Evolutionary conservation across 2,329 filamentous ascomycete genomes (phyloP).

Genomic region (Neurospora crassa): DNA sequence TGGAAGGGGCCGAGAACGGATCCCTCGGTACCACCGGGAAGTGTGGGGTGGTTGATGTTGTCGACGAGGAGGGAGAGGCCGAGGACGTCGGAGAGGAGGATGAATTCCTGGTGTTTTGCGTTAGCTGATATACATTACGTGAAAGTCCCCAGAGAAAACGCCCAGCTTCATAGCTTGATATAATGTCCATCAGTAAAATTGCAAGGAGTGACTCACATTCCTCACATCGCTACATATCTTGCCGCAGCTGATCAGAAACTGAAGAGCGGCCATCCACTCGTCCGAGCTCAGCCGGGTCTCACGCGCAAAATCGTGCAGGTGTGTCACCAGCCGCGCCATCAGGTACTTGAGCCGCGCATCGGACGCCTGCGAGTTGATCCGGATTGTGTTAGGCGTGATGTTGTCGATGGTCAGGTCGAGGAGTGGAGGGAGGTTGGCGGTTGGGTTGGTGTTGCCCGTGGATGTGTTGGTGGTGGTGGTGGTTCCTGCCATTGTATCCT

Average conservation of each 20-base stretch:
- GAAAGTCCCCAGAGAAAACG: neutral
- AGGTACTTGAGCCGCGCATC: slow-evolving; percentile 61
- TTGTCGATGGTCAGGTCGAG: slow-evolving; percentile 66
- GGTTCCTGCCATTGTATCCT: neutral
- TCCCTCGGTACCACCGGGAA: slow-evolving; percentile 59
- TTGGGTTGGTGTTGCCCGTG: slow-evolving; percentile 1
- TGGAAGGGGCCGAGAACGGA: slow-evolving; percentile 78
- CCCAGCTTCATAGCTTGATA: neutral
- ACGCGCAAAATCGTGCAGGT: slow-evolving; percentile 73
- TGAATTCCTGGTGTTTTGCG: slow-evolving; percentile 51
- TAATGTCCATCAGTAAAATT: neutral
- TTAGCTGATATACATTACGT: neutral
- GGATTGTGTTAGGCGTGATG: slow-evolving; percentile 66
- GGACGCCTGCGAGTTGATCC: slow-evolving; percentile 62
- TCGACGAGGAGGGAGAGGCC: slow-evolving; percentile 74
- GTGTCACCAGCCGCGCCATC: slow-evolving; percentile 62
- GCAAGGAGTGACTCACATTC: slow-evolving; percentile 37
- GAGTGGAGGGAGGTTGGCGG: slow-evolving; percentile 17
- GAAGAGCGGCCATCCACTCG: slow-evolving; percentile 69
- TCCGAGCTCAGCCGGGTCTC: slow-evolving; percentile 66
- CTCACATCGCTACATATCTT: slow-evolving; percentile 66
- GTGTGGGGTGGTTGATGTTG: slow-evolving; percentile 76
- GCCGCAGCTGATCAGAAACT: slow-evolving; percentile 63
- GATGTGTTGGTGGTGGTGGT: neutral
- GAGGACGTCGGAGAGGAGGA: slow-evolving; percentile 70